Conservation (phyloP, 192 early-diverging fungal genomes). For the Backusella luteola region DNA sequence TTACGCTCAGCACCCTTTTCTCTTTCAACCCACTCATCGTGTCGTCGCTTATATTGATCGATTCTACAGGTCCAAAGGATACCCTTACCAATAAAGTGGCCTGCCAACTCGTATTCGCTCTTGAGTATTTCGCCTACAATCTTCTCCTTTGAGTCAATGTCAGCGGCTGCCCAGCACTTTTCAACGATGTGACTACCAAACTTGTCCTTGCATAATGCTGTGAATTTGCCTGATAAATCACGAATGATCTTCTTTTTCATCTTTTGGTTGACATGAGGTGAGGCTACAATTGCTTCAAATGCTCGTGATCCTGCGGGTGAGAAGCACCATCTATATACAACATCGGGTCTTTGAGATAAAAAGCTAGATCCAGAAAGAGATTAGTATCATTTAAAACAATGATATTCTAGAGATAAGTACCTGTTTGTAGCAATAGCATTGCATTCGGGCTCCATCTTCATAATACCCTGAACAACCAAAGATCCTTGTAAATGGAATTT, state of each 20-base stretch:
- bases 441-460: slow-evolving; percentile 59
- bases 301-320: slow-evolving; percentile 74
- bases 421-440: slow-evolving; percentile 56
- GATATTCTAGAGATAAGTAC: not conserved
- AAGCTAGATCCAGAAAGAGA: slow-evolving; percentile 38
- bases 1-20: slow-evolving; percentile 72
- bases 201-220: slow-evolving; percentile 62
- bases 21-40: slow-evolving; percentile 76
- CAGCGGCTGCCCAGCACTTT: slow-evolving; percentile 69
- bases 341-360: slow-evolving; percentile 49
- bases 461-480: slow-evolving; percentile 62
- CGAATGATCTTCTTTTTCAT: slow-evolving; percentile 68
- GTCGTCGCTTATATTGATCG: slow-evolving; percentile 69
- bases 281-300: slow-evolving; percentile 64
- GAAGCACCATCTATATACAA: slow-evolving; percentile 55
- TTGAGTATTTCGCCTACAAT: slow-evolving; percentile 72
- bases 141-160: slow-evolving; percentile 64
- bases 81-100: slow-evolving; percentile 69
- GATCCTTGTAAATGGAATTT: slow-evolving; percentile 66
- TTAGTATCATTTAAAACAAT: not conserved
- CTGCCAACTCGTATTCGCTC: slow-evolving; percentile 50
- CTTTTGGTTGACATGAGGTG: slow-evolving; percentile 52
- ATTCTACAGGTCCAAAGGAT: slow-evolving; percentile 77
- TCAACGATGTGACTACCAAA: slow-evolving; percentile 82
- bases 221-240: slow-evolving; percentile 55